Evolutionary conservation across 257 asterid genomes (phyloP).

Genomic region (Ballota nigra): DNA sequence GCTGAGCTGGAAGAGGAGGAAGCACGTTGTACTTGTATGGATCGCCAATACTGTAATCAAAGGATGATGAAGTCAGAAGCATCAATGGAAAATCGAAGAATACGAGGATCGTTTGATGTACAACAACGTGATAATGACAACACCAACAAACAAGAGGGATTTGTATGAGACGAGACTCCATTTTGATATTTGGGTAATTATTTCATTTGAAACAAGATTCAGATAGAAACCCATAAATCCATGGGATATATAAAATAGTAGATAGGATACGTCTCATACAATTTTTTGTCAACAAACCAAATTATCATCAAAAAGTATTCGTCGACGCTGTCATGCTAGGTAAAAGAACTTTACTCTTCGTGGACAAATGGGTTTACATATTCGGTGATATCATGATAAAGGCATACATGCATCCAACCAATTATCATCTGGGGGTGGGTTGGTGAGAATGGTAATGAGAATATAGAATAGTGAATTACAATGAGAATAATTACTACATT

Average conservation of each 20-base stretch:
- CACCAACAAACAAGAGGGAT: too few species aligned
- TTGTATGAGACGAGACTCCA: too few species aligned
- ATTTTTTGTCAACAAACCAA: background rate
- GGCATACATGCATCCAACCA: background rate
- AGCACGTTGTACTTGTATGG: constrained; percentile 68
- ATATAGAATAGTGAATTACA: too few species aligned
- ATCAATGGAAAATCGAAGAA: background rate
- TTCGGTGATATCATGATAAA: background rate
- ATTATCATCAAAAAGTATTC: background rate
- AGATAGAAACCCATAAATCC: too few species aligned
- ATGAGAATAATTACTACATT: too few species aligned
- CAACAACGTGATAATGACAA: too few species aligned
- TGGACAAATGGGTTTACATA: background rate
- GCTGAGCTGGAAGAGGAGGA: constrained; percentile 95
- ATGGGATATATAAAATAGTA: too few species aligned
- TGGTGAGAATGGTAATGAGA: too few species aligned
- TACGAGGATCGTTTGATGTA: background rate
- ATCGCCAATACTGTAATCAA: constrained; percentile 50
- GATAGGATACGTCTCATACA: background rate
- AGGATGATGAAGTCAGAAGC: background rate
- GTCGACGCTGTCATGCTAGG: background rate
- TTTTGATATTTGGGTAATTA: too few species aligned
- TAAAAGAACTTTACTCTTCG: background rate
- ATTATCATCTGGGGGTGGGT: background rate
- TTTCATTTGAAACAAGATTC: too few species aligned